Conservation (phyloP, 805 yeast genomes). For the Ogataea nonfermentans region DNA sequence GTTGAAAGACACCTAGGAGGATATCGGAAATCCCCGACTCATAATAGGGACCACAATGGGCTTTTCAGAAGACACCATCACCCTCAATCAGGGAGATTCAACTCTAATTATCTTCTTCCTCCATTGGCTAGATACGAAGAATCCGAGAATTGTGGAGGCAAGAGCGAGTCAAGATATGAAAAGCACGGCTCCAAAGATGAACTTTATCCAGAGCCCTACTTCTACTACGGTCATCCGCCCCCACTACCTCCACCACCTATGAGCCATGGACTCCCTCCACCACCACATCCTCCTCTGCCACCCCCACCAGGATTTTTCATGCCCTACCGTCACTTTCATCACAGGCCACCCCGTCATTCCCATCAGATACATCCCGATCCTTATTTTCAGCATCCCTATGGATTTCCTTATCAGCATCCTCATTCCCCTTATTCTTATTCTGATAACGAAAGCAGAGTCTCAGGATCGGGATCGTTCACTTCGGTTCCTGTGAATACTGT, state of each 20-base stretch:
- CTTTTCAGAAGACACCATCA: background rate
- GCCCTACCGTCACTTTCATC: slow-evolving; percentile 9
- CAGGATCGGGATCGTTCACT: background rate
- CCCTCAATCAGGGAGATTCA: slow-evolving; percentile 2
- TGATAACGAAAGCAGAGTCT: slow-evolving; percentile 3
- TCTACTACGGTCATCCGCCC: slow-evolving; percentile 11
- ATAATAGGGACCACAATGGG: background rate
- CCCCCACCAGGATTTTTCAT: slow-evolving; percentile 3
- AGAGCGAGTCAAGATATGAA: background rate
- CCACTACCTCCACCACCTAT: slow-evolving; percentile 10
- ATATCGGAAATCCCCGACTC: background rate
- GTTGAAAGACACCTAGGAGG: background rate
- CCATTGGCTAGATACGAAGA: background rate
- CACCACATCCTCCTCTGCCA: slow-evolving; percentile 10
- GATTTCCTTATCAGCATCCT: slow-evolving; percentile 10
- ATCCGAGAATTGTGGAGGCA: background rate
- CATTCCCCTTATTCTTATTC: slow-evolving; percentile 17
- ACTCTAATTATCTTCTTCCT: slow-evolving; percentile 4
- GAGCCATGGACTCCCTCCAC: slow-evolving; percentile 4
- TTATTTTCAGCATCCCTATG: slow-evolving; percentile 20
- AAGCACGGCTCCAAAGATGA: background rate
- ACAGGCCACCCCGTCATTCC: slow-evolving; percentile 16
- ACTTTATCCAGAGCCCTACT: slow-evolving; percentile 5
- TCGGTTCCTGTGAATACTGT: background rate
- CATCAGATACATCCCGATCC: slow-evolving; percentile 28